Base-by-base conservation (phyloP, 331 rosid genomes). In the Acacia concinna region DNA sequence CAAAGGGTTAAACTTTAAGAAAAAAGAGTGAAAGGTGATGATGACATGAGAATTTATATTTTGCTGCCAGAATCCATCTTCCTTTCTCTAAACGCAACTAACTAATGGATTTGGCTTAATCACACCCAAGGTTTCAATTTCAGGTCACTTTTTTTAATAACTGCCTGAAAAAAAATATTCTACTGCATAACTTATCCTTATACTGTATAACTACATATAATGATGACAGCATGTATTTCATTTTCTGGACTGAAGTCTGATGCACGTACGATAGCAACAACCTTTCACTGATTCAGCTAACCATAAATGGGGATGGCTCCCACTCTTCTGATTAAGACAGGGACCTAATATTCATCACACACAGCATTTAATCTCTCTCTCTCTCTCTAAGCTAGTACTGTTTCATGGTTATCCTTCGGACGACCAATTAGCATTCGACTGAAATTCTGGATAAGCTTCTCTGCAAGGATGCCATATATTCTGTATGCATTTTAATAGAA, bases 291-390 rank as follows among this genome's bases (percentile, higher is more conserved):
- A 32, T 72, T 72, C 62, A 51, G 32, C 57, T 40, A 20, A 49
- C 60, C 44, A 49, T 18, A 18, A 52, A 52, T 52, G 60, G 76
- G 8, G 62, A 72, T 49, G 46, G 64, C 63, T 71, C 63, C 63
- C 34, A 25, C 56, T 68, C 23, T 49, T 30, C 64, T 49, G 65
- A 49, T 72, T 18, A 51, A 38, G 76, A 72, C 37, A 41, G 76
- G 64, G 46, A 73, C 63, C 77, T 52, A 34, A 73, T 30, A 71
- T 18, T 49, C 44, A 49, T 31, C 60, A 20, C 44, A 18, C 17
- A 18, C 20, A 49, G 5, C 44, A 20, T 71, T 47, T 4, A 71
- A 18, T 20, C 28, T 47, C 46, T 43, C 30, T 44, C 62, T 46
- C 75, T 70, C 43, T 30, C 54, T 47, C 54, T 56, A 1, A 47